These are phyloP conservation scores for Macrophomina tecta DNA, from an alignment of 2,329 filamentous ascomycete species.

Conservation along the genomic window DNA sequence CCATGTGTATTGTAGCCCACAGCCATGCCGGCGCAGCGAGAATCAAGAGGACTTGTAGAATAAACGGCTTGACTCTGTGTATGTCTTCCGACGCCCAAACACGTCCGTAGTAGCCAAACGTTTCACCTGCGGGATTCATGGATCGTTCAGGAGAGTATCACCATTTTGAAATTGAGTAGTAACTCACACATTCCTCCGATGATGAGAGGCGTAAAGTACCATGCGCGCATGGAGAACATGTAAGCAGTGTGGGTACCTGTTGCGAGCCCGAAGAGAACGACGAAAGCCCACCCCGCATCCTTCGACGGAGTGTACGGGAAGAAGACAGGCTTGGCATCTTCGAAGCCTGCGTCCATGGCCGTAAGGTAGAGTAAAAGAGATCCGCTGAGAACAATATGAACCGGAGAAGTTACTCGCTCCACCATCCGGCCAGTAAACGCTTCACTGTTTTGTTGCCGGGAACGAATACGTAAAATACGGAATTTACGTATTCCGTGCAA, in stretches of 20 bases:
- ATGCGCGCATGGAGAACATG: slow-evolving; percentile 48
- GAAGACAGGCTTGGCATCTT: no score
- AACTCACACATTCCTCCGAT: slow-evolving; percentile 57
- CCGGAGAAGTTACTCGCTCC: no score
- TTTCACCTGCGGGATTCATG: slow-evolving; percentile 49
- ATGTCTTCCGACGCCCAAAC: slow-evolving; percentile 48
- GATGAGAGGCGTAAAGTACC: slow-evolving; percentile 59
- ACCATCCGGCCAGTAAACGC: no score
- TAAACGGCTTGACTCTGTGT: slow-evolving; percentile 42
- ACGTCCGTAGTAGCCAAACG: slow-evolving; percentile 58
- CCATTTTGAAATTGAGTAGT: no score
- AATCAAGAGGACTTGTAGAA: slow-evolving; percentile 52
- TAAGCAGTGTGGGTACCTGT: slow-evolving; percentile 42
- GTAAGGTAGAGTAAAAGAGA: no score
- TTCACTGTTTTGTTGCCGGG: not conserved
- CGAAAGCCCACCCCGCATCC: no score
- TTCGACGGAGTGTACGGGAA: no score
- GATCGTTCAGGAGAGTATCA: not conserved
- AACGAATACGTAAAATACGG: slow-evolving; percentile 10
- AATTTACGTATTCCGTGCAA: slow-evolving; percentile 6
- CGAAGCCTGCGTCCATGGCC: no score
- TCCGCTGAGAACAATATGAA: no score
- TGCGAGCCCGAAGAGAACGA: no score
- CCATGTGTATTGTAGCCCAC: slow-evolving; percentile 55
- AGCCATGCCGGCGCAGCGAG: slow-evolving; percentile 55